phyloP scores from a whole-genome alignment of 257 asterid genomes.

The Solanum sitiens region DNA sequence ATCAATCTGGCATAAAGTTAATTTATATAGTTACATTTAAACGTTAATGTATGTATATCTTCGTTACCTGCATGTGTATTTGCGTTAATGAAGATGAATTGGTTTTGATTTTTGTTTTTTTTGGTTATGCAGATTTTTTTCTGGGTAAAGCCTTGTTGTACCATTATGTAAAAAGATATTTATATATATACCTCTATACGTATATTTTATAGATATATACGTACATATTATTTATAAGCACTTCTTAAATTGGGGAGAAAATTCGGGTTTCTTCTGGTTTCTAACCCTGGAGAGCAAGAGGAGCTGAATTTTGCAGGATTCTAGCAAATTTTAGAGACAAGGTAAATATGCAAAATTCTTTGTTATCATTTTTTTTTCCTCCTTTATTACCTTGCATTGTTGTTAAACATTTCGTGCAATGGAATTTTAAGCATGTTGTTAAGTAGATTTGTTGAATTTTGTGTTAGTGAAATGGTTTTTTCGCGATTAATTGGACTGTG shows the following conservation, averaged over 20 bases:
- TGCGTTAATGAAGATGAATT: not conserved
- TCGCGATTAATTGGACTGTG: not conserved
- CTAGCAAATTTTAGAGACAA: not conserved
- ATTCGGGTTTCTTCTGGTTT: not conserved
- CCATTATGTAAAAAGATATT: not conserved
- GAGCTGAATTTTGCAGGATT: not conserved
- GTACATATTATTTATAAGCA: not conserved
- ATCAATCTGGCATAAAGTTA: not conserved
- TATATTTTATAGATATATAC: not conserved
- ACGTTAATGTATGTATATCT: not conserved
- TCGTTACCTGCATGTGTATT: not conserved
- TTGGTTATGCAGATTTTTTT: not conserved
- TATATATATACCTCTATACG: not conserved
- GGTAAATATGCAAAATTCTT: not conserved
- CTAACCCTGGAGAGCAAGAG: not conserved
- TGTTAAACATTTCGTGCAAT: not conserved
- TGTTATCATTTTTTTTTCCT: not conserved
- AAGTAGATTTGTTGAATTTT: not conserved
- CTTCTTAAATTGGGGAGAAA: not conserved
- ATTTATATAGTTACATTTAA: constrained; percentile 6
- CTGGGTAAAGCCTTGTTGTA: not conserved
- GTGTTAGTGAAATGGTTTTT: not conserved
- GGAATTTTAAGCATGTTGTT: not conserved
- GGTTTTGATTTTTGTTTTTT: not conserved
- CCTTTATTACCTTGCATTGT: not conserved